A percentile compares a stretch with the other conserved stretches of the same genome.
Conservation (phyloP, 2,329 filamentous ascomycete genomes). For the Diaporthe sp. region DNA sequence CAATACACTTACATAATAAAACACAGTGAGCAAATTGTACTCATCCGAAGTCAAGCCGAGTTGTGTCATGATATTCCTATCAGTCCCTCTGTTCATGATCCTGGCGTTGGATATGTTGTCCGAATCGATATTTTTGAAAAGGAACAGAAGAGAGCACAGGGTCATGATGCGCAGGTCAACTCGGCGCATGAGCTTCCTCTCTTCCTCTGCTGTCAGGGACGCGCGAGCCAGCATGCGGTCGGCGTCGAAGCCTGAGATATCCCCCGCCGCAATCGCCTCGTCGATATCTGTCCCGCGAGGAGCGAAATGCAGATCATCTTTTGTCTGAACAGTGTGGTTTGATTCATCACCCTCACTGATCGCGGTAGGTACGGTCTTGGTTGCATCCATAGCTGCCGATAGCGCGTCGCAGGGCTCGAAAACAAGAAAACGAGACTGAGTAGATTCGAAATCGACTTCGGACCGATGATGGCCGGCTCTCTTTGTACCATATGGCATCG, state of each 20-base stretch:
- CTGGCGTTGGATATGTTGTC: slow-evolving; percentile 58
- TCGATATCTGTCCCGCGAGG: neutral
- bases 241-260: slow-evolving; percentile 1
- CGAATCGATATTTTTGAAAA: slow-evolving; percentile 57
- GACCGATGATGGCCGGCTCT: neutral
- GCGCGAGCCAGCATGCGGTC: slow-evolving; percentile 6
- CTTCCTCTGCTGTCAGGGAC: slow-evolving; percentile 49
- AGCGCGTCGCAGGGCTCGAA: too few relatives aligned
- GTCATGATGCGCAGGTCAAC: slow-evolving; percentile 60
- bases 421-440: neutral
- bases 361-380: neutral
- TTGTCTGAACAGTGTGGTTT: neutral
- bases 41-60: slow-evolving; percentile 56
- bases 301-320: neutral
- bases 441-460: too few relatives aligned
- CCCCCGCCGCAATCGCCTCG: neutral
- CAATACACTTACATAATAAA: slow-evolving; percentile 59
- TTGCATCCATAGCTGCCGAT: neutral
- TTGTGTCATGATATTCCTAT: slow-evolving; percentile 57
- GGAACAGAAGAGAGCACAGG: slow-evolving; percentile 56
- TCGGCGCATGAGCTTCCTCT: slow-evolving; percentile 58
- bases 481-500: neutral
- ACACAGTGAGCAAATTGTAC: slow-evolving; percentile 55
- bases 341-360: neutral
- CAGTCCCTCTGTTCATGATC: slow-evolving; percentile 59